A percentile compares a stretch with the other conserved stretches of the same genome.
Evolutionary conservation across 805 yeast genomes (phyloP).

Genomic region (Candida bentonensis): DNA sequence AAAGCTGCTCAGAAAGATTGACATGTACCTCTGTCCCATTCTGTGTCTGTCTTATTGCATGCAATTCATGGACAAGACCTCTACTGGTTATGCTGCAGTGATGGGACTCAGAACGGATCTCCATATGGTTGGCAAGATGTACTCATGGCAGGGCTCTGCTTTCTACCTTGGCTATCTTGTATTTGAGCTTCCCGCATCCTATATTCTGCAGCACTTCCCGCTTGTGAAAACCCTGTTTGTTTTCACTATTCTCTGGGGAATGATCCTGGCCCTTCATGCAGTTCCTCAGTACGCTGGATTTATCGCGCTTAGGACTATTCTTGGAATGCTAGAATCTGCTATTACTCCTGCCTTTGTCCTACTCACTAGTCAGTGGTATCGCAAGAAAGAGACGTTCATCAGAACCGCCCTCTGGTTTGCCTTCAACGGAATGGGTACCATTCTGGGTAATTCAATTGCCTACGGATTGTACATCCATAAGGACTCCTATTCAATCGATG

Average conservation of each 20-base stretch:
- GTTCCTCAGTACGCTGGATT: slow-evolving; percentile 32
- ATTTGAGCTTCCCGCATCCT: slow-evolving; percentile 37
- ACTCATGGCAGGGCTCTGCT: slow-evolving; percentile 40
- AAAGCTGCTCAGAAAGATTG: slow-evolving; percentile 34
- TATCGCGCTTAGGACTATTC: slow-evolving; percentile 30
- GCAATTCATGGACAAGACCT: slow-evolving; percentile 48
- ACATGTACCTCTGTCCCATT: slow-evolving; percentile 35
- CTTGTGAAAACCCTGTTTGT: slow-evolving; percentile 35
- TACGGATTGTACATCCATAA: slow-evolving; percentile 28
- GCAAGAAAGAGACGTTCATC: slow-evolving; percentile 29
- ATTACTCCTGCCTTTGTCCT: slow-evolving; percentile 45
- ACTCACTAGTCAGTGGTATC: slow-evolving; percentile 47
- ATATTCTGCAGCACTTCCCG: slow-evolving; percentile 40
- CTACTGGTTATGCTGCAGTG: slow-evolving; percentile 38
- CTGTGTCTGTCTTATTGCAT: slow-evolving; percentile 34
- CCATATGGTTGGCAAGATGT: slow-evolving; percentile 30
- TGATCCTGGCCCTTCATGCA: slow-evolving; percentile 30
- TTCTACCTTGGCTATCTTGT: slow-evolving; percentile 52
- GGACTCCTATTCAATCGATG: slow-evolving; percentile 18
- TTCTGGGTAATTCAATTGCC: slow-evolving; percentile 34
- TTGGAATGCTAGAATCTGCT: slow-evolving; percentile 38
- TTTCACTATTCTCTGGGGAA: slow-evolving; percentile 34
- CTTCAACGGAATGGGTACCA: slow-evolving; percentile 29
- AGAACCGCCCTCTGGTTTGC: slow-evolving; percentile 31
- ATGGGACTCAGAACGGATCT: slow-evolving; percentile 34